These are phyloP conservation scores for Inga laurina DNA, from an alignment of 306 rosid species.

Conservation along the genomic window DNA sequence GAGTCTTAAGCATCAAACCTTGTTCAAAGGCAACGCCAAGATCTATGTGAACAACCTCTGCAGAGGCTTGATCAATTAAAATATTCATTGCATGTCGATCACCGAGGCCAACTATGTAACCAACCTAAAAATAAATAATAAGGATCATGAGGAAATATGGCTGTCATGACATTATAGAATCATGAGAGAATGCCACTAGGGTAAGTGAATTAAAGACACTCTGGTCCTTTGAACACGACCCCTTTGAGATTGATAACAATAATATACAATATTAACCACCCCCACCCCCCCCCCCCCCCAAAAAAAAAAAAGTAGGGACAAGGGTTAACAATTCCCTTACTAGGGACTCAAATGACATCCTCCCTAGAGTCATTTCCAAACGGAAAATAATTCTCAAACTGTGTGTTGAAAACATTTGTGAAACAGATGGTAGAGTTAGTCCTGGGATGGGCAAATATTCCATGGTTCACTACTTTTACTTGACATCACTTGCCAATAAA, in stretches of 20 bases:
- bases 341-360: not conserved
- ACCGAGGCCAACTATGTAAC: slow-evolving; percentile 91
- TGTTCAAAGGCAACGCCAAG: slow-evolving; percentile 99
- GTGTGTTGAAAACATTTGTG: not conserved
- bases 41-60: slow-evolving; percentile 97
- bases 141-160: slow-evolving; percentile 4
- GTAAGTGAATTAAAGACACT: not conserved
- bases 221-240: not conserved
- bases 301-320: not conserved
- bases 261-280: not conserved
- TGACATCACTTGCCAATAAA: slow-evolving; percentile 17
- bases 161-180: slow-evolving; percentile 13
- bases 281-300: not conserved
- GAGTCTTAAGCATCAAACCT: slow-evolving; percentile 98
- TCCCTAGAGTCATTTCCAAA: slow-evolving; percentile 7
- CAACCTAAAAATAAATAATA: slow-evolving; percentile 59
- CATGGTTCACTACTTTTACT: not conserved
- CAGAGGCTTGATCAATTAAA: slow-evolving; percentile 87
- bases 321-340: not conserved
- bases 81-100: slow-evolving; percentile 94
- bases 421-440: slow-evolving; percentile 24
- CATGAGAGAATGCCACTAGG: not conserved
- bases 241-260: not conserved
- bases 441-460: slow-evolving; percentile 3
- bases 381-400: slow-evolving; percentile 17